These are phyloP conservation scores for Astrocystis sublimbata DNA, from an alignment of 495 filamentous ascomycete genomes.

Conservation along the genomic window DNA sequence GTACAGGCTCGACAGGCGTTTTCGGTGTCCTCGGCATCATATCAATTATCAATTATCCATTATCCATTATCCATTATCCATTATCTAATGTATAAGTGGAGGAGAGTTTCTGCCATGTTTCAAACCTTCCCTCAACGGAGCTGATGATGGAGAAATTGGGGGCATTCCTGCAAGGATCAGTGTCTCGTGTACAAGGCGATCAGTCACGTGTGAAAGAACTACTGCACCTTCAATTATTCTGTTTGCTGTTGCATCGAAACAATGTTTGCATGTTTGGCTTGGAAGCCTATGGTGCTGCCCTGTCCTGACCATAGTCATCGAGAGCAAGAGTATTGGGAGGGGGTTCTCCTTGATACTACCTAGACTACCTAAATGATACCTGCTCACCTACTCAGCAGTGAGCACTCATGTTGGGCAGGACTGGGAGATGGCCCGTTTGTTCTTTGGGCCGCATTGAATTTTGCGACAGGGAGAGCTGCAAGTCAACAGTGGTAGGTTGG, in stretches of 20 bases:
- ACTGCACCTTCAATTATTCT: not conserved
- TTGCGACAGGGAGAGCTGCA: constrained; percentile 13
- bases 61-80: no score
- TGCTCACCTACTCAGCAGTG: no score
- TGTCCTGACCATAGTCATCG: not conserved
- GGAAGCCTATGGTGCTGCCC: not conserved
- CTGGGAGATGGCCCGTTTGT: not conserved
- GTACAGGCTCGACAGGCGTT: no score
- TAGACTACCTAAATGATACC: no score
- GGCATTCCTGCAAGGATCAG: not conserved
- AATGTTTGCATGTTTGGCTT: constrained; percentile 11
- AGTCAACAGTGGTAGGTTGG: constrained; percentile 9
- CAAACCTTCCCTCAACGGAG: not conserved
- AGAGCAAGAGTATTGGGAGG: not conserved
- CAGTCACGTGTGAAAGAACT: constrained; percentile 7
- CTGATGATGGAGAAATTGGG: not conserved
- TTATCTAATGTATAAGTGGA: not conserved
- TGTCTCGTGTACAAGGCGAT: not conserved
- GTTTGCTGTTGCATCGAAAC: not conserved
- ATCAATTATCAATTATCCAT: no score
- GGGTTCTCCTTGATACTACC: not conserved
- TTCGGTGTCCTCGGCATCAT: no score
- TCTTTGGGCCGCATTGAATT: not conserved
- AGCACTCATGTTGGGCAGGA: not conserved
- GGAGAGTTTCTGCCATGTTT: constrained; percentile 3